A percentile compares a stretch with the other conserved stretches of the same genome.
Conservation (phyloP, 176 grass and related monocot species). For the Carex cristatella region DNA sequence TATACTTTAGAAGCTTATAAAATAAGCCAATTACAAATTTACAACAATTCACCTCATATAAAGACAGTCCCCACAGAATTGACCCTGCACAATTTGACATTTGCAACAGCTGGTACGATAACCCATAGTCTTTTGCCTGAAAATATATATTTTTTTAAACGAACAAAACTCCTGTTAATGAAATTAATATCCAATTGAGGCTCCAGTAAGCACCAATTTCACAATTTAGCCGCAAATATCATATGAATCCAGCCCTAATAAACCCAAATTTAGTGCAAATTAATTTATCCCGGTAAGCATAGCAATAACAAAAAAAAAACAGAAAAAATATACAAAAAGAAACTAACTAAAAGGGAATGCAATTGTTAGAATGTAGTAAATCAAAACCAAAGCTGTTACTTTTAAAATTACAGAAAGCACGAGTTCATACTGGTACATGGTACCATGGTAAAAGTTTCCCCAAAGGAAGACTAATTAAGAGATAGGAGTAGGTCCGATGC, state of each 20-base stretch:
- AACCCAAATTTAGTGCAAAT: no score
- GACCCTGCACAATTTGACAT: constrained; percentile 77
- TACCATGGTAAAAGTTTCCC: background rate
- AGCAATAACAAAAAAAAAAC: background rate
- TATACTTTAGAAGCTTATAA: background rate
- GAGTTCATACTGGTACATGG: background rate
- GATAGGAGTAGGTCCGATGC: no score
- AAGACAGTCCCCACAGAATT: constrained; percentile 95
- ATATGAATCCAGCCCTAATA: background rate
- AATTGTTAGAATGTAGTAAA: background rate
- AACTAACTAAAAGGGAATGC: background rate
- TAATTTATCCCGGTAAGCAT: background rate
- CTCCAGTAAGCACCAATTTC: background rate
- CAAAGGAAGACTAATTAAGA: background rate
- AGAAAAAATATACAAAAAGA: background rate
- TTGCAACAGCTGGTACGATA: constrained; percentile 59
- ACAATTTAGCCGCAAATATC: background rate
- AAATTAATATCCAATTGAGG: background rate
- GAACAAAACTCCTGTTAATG: background rate
- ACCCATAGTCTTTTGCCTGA: constrained; percentile 82
- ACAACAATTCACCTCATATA: constrained; percentile 58
- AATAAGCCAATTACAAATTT: background rate
- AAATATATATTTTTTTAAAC: background rate
- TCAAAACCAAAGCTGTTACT: background rate
- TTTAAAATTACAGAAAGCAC: background rate